Conservation (phyloP, 2,329 filamentous ascomycete species). For the Curvularia eragrostidis region DNA sequence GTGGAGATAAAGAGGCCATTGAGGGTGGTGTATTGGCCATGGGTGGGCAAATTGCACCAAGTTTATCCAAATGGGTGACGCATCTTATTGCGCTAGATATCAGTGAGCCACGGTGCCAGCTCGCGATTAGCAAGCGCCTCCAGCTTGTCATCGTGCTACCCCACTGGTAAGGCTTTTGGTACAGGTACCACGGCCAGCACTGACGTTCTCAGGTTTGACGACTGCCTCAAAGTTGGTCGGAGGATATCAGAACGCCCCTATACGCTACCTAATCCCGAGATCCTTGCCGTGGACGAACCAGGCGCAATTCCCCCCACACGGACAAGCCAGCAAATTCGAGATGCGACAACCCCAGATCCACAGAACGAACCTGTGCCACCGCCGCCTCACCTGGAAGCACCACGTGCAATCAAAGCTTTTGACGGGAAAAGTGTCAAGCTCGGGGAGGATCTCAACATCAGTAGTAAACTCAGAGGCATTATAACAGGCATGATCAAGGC, state of each 20-base stretch:
- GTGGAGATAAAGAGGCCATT: constrained; percentile 89
- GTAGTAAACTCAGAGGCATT: constrained; percentile 68
- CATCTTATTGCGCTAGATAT: constrained; percentile 85
- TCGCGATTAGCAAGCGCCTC: constrained; percentile 69
- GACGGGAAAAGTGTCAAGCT: constrained; percentile 78
- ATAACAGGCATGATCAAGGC: constrained; percentile 73
- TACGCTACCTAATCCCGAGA: constrained; percentile 81
- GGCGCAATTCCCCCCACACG: constrained; percentile 52
- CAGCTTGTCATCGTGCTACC: constrained; percentile 86
- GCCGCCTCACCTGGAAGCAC: constrained; percentile 29
- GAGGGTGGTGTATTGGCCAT: constrained; percentile 87
- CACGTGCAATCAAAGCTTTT: constrained; percentile 67
- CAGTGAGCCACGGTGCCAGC: constrained; percentile 73
- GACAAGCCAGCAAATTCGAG: constrained; percentile 52
- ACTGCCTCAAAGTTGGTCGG: constrained; percentile 91
- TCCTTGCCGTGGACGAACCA: constrained; percentile 57
- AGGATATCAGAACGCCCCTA: constrained; percentile 91
- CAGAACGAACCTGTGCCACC: constrained; percentile 30
- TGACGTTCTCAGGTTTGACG: constrained; percentile 76
- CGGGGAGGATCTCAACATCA: constrained; percentile 74
- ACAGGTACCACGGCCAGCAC: not conserved
- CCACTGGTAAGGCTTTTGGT: constrained; percentile 71
- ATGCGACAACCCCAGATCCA: constrained; percentile 45
- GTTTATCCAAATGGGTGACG: constrained; percentile 76
- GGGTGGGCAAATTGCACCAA: constrained; percentile 79